phyloP scores from a whole-genome alignment of 371 early-diverging fungal species.

The Blakeslea trispora region DNA sequence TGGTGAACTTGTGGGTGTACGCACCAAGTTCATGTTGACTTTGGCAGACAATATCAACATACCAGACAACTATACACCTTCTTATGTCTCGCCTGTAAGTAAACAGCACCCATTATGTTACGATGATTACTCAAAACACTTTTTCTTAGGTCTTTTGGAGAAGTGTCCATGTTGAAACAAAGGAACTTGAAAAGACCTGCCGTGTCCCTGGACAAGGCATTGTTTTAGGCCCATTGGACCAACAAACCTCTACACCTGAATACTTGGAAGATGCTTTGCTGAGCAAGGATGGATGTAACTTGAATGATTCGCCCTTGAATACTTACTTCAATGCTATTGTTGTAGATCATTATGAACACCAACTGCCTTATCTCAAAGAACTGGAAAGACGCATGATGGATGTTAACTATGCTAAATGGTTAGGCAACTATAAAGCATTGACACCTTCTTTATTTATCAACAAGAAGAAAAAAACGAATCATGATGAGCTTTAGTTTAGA shows the following conservation, averaged over 20 bases:
- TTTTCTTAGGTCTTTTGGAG: conserved; percentile 16
- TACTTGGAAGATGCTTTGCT: conserved; percentile 16
- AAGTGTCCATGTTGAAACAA: background rate
- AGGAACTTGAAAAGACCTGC: conserved; percentile 15
- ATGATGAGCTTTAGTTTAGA: conserved; percentile 30
- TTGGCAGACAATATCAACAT: conserved; percentile 10
- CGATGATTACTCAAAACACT: no score
- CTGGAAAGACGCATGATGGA: conserved; percentile 35
- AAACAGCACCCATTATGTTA: no score
- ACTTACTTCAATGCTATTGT: conserved; percentile 26
- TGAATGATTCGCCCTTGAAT: conserved; percentile 27
- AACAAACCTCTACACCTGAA: background rate
- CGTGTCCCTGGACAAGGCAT: conserved; percentile 27
- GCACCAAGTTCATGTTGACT: conserved; percentile 37
- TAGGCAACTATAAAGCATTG: conserved; percentile 17
- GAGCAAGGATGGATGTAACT: conserved; percentile 24
- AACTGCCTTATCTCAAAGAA: conserved; percentile 30
- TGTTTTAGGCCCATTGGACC: conserved; percentile 6
- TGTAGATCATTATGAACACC: conserved; percentile 25
- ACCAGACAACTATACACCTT: conserved; percentile 12
- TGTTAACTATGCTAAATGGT: conserved; percentile 38
- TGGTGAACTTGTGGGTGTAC: conserved; percentile 48
- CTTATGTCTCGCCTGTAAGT: conserved; percentile 37
- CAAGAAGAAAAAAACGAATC: conserved; percentile 8
- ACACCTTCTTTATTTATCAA: conserved; percentile 6